Evolutionary conservation across 1,284 basidiomycete species (phyloP).

Genomic region (Papiliotrema terrestris): DNA sequence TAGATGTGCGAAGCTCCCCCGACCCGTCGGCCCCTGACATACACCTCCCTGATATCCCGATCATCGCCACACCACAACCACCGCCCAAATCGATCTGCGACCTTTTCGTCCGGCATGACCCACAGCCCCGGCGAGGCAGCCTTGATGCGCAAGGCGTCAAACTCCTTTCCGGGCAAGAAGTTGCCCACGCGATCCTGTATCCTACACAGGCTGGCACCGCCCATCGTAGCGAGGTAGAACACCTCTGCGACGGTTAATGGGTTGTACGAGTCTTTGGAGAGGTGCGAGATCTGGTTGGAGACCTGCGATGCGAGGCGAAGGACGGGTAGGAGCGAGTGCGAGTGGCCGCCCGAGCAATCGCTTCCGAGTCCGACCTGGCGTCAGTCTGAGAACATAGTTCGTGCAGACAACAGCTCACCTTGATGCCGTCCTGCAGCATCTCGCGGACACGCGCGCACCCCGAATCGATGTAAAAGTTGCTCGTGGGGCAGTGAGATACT

Average conservation of each 20-base stretch:
- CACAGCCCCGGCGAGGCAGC: conserved; percentile 57
- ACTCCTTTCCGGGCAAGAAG: conserved; percentile 75
- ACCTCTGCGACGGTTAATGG: conserved; percentile 73
- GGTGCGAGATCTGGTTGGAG: conserved; percentile 64
- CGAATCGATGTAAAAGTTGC: conserved; percentile 84
- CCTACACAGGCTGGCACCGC: conserved; percentile 81
- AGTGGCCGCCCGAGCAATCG: conserved; percentile 87
- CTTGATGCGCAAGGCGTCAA: conserved; percentile 79
- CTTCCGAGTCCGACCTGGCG: conserved; percentile 78
- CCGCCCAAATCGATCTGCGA: conserved; percentile 36
- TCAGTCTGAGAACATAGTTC: not conserved
- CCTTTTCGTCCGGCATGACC: conserved; percentile 35
- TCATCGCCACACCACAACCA: conserved; percentile 71
- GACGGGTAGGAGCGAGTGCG: conserved; percentile 74
- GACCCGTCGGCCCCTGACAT: conserved; percentile 74
- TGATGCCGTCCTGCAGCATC: conserved; percentile 65
- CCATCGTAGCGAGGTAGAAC: conserved; percentile 85
- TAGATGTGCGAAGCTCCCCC: conserved; percentile 34
- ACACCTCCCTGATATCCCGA: conserved; percentile 78
- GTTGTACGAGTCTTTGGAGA: conserved; percentile 41
- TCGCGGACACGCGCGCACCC: conserved; percentile 75
- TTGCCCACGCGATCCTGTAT: conserved; percentile 71
- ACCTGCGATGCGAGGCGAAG: conserved; percentile 79
- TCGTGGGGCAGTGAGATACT: conserved; percentile 87
- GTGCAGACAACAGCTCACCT: conserved; percentile 54